These are phyloP conservation scores for Leishmania tarentolae DNA, from an alignment of 208 protist species.

Conservation along the genomic window DNA sequence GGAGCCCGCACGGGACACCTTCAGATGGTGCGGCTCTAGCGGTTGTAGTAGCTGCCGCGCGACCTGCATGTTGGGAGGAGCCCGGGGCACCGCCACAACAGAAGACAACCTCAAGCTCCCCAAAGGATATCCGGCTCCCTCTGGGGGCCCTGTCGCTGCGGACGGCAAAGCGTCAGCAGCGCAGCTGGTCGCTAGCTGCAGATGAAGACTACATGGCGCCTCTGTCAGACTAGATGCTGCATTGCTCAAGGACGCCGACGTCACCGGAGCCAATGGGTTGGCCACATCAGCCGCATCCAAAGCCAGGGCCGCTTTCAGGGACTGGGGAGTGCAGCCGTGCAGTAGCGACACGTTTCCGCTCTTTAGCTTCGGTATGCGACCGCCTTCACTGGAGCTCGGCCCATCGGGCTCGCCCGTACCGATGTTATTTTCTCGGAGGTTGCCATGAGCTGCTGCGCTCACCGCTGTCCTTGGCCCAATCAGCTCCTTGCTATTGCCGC, in stretches of 20 bases:
- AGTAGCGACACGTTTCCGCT: not conserved
- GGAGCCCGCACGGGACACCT: not conserved
- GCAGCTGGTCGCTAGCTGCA: not conserved
- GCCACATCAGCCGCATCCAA: not conserved
- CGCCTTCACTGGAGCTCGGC: not conserved
- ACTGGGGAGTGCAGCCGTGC: not conserved
- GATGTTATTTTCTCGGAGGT: not conserved
- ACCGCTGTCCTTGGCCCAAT: not conserved
- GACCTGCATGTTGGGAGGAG: not conserved
- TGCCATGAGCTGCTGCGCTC: not conserved
- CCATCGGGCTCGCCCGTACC: not conserved
- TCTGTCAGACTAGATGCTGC: not conserved
- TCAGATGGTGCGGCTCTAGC: not conserved
- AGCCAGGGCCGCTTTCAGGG: not conserved
- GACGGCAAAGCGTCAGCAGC: not conserved
- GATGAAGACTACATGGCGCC: not conserved
- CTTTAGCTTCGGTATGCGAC: not conserved
- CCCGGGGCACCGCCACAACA: not conserved
- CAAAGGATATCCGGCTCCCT: not conserved
- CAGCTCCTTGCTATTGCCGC: not conserved
- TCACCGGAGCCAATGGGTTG: not conserved
- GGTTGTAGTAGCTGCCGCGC: not conserved
- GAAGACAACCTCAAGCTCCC: not conserved
- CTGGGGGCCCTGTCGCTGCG: not conserved
- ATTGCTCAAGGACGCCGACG: not conserved